Percentiles rank a stretch among this genome's conserved stretches.
Evolutionary conservation across 805 yeast genomes (phyloP).

Genomic region (Candida ipomoeae): DNA sequence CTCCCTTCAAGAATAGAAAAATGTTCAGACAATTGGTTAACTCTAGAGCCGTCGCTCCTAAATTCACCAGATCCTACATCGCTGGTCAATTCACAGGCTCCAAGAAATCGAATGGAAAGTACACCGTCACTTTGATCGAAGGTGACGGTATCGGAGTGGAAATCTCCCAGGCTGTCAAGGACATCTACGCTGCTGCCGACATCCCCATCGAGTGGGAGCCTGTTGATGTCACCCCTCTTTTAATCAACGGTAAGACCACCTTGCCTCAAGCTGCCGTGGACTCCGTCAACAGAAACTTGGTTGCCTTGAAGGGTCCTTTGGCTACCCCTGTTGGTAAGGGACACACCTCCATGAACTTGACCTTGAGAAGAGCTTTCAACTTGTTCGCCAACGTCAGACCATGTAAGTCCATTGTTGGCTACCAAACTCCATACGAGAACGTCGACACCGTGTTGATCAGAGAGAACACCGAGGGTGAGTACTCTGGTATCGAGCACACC

Average conservation of each 20-base stretch:
- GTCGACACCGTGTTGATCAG: conserved; percentile 95
- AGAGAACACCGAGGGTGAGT: conserved; percentile 99
- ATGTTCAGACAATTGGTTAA: conserved; percentile 22
- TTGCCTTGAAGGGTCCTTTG: conserved; percentile 96
- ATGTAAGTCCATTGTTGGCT: conserved; percentile 89
- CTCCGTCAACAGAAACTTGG: conserved; percentile 86
- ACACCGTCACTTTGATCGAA: conserved; percentile 91
- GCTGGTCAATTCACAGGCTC: conserved; percentile 64
- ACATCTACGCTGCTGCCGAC: conserved; percentile 87
- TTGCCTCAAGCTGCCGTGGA: conserved; percentile 90
- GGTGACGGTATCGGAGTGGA: conserved; percentile 99
- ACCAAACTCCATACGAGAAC: conserved; percentile 81
- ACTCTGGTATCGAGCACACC: conserved; percentile 98
- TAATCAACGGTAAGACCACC: conserved; percentile 89
- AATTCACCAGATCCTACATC: conserved; percentile 42
- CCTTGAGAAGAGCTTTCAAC: conserved; percentile 94
- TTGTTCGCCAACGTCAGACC: conserved; percentile 97
- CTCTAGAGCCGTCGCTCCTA: conserved; percentile 17
- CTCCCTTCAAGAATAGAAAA: conserved; percentile 7
- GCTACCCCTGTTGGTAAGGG: conserved; percentile 99
- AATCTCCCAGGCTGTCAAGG: conserved; percentile 90
- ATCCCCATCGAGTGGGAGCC: conserved; percentile 98
- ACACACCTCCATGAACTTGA: conserved; percentile 94
- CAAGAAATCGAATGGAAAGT: conserved; percentile 74
- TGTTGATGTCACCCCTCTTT: conserved; percentile 91